Conservation (phyloP, 768 basidiomycete species). For the Termitomyces sp. region DNA sequence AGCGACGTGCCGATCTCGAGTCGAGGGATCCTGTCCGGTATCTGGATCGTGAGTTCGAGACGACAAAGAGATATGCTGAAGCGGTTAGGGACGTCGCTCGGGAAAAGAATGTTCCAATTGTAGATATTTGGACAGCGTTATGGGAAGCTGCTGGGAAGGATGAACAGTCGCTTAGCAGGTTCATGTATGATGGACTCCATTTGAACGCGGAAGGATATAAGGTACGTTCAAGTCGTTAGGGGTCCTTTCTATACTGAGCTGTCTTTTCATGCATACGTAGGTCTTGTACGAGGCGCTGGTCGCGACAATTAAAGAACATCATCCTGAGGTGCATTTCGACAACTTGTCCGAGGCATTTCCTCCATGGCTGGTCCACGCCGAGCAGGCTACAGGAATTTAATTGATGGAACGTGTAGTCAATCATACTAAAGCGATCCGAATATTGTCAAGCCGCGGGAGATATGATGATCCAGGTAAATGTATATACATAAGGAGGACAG, state of each 20-base stretch:
- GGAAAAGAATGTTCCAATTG: conserved; percentile 52
- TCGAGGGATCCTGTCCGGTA: conserved; percentile 45
- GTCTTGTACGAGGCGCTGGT: conserved; percentile 63
- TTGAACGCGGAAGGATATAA: conserved; percentile 71
- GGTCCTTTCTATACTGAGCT: neutral
- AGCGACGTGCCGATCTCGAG: conserved; percentile 48
- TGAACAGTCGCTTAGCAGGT: conserved; percentile 47
- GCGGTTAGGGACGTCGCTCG: conserved; percentile 61
- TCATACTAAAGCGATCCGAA: conserved; percentile 1
- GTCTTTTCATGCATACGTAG: conserved; percentile 33
- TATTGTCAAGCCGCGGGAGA: neutral
- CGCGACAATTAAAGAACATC: conserved; percentile 48
- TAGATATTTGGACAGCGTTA: conserved; percentile 74
- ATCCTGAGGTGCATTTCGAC: conserved; percentile 70
- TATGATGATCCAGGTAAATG: neutral
- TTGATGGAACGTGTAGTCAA: neutral
- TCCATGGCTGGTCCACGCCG: conserved; percentile 33
- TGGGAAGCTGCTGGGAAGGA: conserved; percentile 70
- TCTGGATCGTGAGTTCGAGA: conserved; percentile 59
- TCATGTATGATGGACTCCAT: conserved; percentile 77
- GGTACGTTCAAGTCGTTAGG: conserved; percentile 36
- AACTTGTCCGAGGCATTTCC: conserved; percentile 56
- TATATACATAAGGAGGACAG: neutral
- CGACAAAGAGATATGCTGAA: conserved; percentile 66
- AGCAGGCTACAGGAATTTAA: neutral